These are phyloP conservation scores for Tribonema minus DNA, from an alignment of 108 stramenopile genomes.

Conservation along the genomic window DNA sequence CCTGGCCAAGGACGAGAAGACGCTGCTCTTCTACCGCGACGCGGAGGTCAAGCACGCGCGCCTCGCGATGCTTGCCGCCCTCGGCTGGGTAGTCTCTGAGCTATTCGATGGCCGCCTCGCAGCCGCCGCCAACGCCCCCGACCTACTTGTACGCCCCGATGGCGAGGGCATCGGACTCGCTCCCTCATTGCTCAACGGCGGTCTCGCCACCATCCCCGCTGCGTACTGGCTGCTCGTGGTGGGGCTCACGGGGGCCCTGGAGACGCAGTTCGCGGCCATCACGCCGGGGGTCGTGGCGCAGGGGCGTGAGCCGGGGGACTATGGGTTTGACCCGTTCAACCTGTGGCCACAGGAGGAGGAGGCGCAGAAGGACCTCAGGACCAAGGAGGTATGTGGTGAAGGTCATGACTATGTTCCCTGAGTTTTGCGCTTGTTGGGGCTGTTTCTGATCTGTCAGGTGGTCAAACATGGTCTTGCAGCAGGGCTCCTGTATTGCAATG, in stretches of 20 bases:
- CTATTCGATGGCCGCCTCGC: background rate
- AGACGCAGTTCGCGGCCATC: background rate
- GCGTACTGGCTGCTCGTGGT: background rate
- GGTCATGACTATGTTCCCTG: too few species aligned
- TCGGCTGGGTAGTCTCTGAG: background rate
- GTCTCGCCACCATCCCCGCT: background rate
- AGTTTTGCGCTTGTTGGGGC: too few species aligned
- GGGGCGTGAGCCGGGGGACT: conserved; percentile 64
- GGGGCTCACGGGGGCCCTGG: background rate
- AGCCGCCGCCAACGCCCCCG: background rate
- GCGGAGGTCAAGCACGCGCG: background rate
- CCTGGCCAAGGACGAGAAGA: background rate
- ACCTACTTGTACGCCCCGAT: background rate
- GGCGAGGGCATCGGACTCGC: background rate
- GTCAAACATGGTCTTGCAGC: too few species aligned
- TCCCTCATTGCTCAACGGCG: conserved; percentile 1
- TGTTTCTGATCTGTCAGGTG: too few species aligned
- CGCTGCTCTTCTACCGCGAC: background rate
- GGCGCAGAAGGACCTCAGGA: background rate
- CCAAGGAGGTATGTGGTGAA: background rate
- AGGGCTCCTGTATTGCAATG: too few species aligned
- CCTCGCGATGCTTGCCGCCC: background rate
- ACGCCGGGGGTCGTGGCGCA: background rate
- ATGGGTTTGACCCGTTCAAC: conserved; percentile 73
- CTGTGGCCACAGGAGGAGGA: conserved; percentile 12